Base-by-base conservation (phyloP, 2,329 filamentous ascomycete species). In the Epicoccum sorghinum region DNA sequence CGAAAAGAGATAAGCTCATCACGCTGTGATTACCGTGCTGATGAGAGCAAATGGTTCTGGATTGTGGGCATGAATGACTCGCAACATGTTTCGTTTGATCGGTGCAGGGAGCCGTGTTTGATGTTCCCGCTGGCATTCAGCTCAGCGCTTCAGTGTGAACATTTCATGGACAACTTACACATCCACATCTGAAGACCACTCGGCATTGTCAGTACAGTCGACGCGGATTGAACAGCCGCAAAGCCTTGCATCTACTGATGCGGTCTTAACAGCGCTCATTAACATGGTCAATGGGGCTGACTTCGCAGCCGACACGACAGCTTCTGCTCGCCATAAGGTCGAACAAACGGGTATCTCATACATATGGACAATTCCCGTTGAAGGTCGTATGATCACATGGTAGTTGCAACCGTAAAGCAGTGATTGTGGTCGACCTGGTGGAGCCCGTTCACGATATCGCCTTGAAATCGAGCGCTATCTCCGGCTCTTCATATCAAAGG, bases 41-140 rank as follows among this genome's bases (percentile, higher is more conserved):
- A 44, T 37, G 41, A 41, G 30, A 55, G 39, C 33, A 42, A 41
- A 12, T 13, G 29, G 48, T 53, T 59, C 40, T 50, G 39, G 52
- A 35, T 32, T 29, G 33, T 25, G 10, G 35, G 37, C 22, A 33
- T 46, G 25, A 36, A 38, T 59, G 57, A 59, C 54, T 57, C 50
- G 54, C 47, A 37, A 36, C 24, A 9, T 22, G 29, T 33, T 37
- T 46, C 27, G 57, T 53, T 47, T 57, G 57, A 57, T 59, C 57
- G 54, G 40, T 55, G 57, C 47, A 60, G 54, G 57, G 47, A 47
- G 42, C 10, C 18, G 4, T 40, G 57, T 58, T 60, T 57, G 51
- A 57, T 52, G 40, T 32, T 52, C 54, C 57, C 50, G 50, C n/a
- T 41, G 30, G 51, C 32, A 40, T 27, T 48, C 41, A 39, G 30